These are phyloP conservation scores for Pisolithus thermaeus DNA, from an alignment of 1,284 basidiomycete species.

Conservation along the genomic window DNA sequence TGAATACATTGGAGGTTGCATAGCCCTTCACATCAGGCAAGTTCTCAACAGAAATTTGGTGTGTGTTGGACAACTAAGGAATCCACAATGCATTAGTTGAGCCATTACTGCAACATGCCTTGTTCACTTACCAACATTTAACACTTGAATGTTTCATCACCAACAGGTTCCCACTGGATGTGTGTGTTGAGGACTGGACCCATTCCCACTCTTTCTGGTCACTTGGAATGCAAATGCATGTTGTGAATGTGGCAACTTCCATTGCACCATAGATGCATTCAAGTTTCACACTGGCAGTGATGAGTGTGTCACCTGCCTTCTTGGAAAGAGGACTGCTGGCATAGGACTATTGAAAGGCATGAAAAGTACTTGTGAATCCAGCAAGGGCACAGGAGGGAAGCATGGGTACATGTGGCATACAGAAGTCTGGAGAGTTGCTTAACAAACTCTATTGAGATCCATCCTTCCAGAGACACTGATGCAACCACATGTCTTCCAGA, in stretches of 20 bases:
- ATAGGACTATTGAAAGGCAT: slow-evolving; percentile 8
- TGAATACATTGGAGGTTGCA: slow-evolving; percentile 29
- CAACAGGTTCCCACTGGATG: slow-evolving; percentile 19
- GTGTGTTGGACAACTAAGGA: slow-evolving; percentile 9
- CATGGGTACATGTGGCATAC: too few species aligned
- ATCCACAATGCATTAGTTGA: neutral
- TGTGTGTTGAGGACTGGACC: slow-evolving; percentile 13
- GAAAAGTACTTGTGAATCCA: too few species aligned
- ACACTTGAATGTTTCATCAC: slow-evolving; percentile 16
- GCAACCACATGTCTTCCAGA: slow-evolving; percentile 8
- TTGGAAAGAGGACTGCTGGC: slow-evolving; percentile 14
- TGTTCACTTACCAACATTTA: slow-evolving; percentile 20
- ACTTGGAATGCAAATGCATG: neutral
- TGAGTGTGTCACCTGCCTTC: slow-evolving; percentile 17
- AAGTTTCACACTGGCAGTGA: slow-evolving; percentile 16
- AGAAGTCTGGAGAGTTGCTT: neutral
- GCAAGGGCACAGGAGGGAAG: too few species aligned
- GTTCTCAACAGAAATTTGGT: slow-evolving; percentile 25
- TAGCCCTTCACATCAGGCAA: slow-evolving; percentile 29
- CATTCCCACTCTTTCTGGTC: slow-evolving; percentile 20
- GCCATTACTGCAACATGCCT: neutral
- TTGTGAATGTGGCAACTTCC: slow-evolving; percentile 7
- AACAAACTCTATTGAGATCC: slow-evolving; percentile 5
- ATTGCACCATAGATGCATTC: slow-evolving; percentile 16
- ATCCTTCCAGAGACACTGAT: slow-evolving; percentile 9